Conservation (phyloP, 2,329 filamentous ascomycete genomes). For the Pyrenophora tritici-repentis region DNA sequence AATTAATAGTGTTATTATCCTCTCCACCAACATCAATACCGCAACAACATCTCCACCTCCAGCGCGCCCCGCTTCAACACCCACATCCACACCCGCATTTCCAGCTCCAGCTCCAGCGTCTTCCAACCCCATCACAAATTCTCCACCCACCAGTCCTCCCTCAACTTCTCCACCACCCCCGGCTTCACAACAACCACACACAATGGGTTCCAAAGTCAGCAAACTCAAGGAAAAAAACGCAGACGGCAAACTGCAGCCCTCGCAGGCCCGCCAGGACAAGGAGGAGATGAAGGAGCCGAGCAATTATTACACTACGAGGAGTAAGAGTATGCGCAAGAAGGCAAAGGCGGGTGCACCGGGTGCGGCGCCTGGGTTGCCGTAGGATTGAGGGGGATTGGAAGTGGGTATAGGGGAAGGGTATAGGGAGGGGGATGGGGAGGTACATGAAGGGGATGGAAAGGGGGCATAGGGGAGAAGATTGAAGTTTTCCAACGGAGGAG, state of each 20-base stretch:
- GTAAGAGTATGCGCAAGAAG: slow-evolving; percentile 42
- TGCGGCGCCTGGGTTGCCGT: slow-evolving; percentile 7
- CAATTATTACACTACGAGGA: slow-evolving; percentile 42
- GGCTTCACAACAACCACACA: background rate
- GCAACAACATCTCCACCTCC: slow-evolving; percentile 2
- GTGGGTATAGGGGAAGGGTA: no score
- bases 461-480: no score
- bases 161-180: background rate
- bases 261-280: slow-evolving; percentile 34
- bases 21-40: background rate
- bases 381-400: no score
- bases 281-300: slow-evolving; percentile 43
- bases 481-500: no score
- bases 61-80: background rate
- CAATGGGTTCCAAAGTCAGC: slow-evolving; percentile 40
- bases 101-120: background rate
- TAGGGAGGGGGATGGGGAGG: no score
- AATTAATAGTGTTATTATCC: no score
- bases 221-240: slow-evolving; percentile 23
- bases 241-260: slow-evolving; percentile 33
- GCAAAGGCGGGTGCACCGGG: slow-evolving; percentile 25
- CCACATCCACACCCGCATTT: background rate
- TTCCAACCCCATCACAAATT: background rate
- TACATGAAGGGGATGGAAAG: no score
- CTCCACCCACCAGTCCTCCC: no score